Conservation (phyloP, 2,329 filamentous ascomycete species). For the Chrysoporthe puriensis region DNA sequence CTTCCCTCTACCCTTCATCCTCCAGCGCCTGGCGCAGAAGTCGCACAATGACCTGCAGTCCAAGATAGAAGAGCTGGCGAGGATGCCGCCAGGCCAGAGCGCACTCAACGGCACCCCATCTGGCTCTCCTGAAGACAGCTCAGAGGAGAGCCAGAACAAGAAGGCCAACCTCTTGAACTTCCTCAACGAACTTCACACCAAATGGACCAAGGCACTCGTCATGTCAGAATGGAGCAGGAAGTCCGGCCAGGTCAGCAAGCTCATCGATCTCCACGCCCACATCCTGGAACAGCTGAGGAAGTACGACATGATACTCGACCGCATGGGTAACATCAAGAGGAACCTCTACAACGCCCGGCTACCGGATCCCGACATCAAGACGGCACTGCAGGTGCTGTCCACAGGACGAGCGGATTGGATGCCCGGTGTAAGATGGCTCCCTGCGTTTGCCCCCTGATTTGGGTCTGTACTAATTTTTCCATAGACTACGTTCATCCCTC, state of each 20-base stretch:
- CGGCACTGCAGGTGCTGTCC: constrained; percentile 81
- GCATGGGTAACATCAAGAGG: constrained; percentile 73
- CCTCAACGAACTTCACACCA: constrained; percentile 76
- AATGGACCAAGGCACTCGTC: constrained; percentile 92
- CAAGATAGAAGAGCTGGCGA: constrained; percentile 70
- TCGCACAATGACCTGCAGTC: constrained; percentile 79
- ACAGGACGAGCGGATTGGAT: constrained; percentile 78
- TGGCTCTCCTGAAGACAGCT: constrained; percentile 56
- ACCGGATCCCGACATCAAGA: constrained; percentile 88
- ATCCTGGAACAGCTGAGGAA: constrained; percentile 64
- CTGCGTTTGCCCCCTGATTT: constrained; percentile 30
- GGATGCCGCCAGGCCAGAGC: constrained; percentile 62
- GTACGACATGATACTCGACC: constrained; percentile 64
- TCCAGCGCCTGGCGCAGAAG: constrained; percentile 79
- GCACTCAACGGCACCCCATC: constrained; percentile 55
- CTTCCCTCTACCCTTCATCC: constrained; percentile 73
- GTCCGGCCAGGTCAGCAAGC: constrained; percentile 76
- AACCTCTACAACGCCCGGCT: constrained; percentile 74
- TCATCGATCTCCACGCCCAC: constrained; percentile 85
- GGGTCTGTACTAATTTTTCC: constrained; percentile 37
- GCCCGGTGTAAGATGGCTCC: constrained; percentile 64
- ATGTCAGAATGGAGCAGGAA: constrained; percentile 88
- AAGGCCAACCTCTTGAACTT: constrained; percentile 78
- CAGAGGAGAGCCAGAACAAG: constrained; percentile 71
- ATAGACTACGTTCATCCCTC: constrained; percentile 76